Conservation (phyloP, 768 basidiomycete species). For the Naganishia vishniacii region DNA sequence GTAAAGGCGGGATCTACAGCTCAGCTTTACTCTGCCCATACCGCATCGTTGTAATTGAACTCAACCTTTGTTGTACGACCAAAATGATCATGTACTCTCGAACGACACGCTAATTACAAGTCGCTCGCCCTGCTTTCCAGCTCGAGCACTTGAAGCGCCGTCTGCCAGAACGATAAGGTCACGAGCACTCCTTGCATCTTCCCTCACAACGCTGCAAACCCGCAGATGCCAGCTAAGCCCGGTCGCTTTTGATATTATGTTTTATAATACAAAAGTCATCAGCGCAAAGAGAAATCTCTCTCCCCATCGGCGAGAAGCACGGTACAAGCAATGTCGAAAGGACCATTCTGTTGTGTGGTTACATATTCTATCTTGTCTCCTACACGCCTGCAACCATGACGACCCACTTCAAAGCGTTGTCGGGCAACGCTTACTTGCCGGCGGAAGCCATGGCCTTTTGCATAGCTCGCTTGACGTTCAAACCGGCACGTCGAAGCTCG, state of each 20-base stretch:
- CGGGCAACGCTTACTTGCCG: slow-evolving; percentile 35
- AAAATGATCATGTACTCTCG: too few species aligned
- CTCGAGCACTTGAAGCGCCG: too few species aligned
- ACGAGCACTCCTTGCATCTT: too few species aligned
- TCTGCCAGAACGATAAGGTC: too few species aligned
- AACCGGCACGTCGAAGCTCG: slow-evolving; percentile 91
- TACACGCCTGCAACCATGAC: slow-evolving; percentile 7
- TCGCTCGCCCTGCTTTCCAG: too few species aligned
- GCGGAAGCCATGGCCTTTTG: slow-evolving; percentile 71
- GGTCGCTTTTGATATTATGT: slow-evolving; percentile 24
- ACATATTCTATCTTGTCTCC: slow-evolving; percentile 22
- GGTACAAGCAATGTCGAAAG: slow-evolving; percentile 20
- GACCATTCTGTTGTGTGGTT: slow-evolving; percentile 17
- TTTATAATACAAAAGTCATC: slow-evolving; percentile 23
- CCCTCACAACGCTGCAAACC: too few species aligned
- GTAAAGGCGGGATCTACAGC: too few species aligned
- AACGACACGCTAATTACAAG: too few species aligned
- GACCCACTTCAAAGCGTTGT: neutral
- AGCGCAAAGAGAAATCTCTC: slow-evolving; percentile 11
- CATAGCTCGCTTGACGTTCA: slow-evolving; percentile 90
- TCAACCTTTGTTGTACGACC: too few species aligned
- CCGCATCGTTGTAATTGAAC: too few species aligned
- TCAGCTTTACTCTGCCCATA: too few species aligned
- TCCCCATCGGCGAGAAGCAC: slow-evolving; percentile 4
- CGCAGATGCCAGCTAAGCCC: too few species aligned